Evolutionary conservation across 495 filamentous ascomycete genomes (phyloP).

Genomic region (Neurospora hispaniola): DNA sequence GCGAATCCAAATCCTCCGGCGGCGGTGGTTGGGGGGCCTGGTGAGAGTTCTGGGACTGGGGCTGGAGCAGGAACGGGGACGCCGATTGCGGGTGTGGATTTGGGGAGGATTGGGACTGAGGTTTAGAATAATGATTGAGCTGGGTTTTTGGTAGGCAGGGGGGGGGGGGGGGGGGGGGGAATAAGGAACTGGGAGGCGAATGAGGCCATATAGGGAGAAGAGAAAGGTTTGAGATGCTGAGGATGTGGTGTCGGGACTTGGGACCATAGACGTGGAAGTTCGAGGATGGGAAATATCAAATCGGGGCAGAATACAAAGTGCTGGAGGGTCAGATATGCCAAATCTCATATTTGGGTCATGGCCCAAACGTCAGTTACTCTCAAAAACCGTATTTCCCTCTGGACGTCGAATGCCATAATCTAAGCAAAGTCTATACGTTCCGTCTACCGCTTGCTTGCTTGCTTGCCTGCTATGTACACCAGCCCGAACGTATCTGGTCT

Average conservation of each 20-base stretch:
- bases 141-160: not conserved
- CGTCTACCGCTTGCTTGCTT: not conserved
- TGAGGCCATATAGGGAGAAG: not conserved
- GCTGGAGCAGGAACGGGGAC: not conserved
- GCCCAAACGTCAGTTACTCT: not conserved
- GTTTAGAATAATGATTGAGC: not conserved
- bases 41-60: not conserved
- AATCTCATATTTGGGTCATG: not conserved
- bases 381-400: not conserved
- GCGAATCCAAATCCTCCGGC: too few relatives aligned
- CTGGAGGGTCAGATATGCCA: not conserved
- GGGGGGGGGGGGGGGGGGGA: not conserved
- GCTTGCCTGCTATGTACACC: slow-evolving; percentile 4
- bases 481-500: not conserved
- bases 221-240: not conserved
- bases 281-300: too few relatives aligned
- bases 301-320: not conserved
- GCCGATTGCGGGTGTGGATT: not conserved
- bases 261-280: too few relatives aligned
- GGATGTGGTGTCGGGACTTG: too few relatives aligned
- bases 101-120: not conserved
- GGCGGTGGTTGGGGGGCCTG: too few relatives aligned
- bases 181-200: not conserved
- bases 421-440: not conserved
- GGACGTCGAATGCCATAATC: not conserved